phyloP scores from a whole-genome alignment of 108 stramenopile species.

The Phaeodactylum tricornutum region DNA sequence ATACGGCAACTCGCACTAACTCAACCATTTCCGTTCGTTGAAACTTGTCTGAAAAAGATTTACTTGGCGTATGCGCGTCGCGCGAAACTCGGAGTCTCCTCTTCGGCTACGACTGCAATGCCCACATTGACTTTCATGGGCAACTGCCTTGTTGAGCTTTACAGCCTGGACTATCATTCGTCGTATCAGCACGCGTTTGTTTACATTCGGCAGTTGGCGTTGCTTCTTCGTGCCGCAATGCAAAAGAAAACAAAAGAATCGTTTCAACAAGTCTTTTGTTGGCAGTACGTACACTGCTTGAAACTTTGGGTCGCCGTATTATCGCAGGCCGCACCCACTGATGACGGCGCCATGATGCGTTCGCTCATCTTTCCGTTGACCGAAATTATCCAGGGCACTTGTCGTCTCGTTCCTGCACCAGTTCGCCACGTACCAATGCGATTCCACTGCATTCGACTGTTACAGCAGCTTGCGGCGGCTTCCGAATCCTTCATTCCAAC shows the following conservation, averaged over 20 bases:
- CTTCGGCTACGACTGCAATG: constrained; percentile 50
- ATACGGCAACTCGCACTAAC: constrained; percentile 90
- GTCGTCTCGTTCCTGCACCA: constrained; percentile 57
- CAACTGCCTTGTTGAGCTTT: constrained; percentile 92
- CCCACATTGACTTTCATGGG: constrained; percentile 89
- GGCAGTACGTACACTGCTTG: constrained; percentile 94
- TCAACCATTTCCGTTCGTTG: constrained; percentile 89
- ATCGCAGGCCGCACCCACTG: constrained; percentile 14
- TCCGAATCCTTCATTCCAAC: constrained; percentile 86
- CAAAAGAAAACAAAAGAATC: constrained; percentile 85
- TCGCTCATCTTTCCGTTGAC: constrained; percentile 81
- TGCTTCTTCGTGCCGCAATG: constrained; percentile 88
- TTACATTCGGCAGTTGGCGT: constrained; percentile 94
- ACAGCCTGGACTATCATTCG: constrained; percentile 83
- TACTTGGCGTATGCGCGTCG: constrained; percentile 90
- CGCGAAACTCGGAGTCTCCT: constrained; percentile 72
- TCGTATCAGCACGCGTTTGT: constrained; percentile 98
- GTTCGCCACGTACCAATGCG: constrained; percentile 78
- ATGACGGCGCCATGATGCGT: constrained; percentile 38
- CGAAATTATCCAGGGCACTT: constrained; percentile 82
- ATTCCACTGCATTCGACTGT: constrained; percentile 82
- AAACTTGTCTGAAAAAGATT: constrained; percentile 80
- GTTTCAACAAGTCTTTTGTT: constrained; percentile 73
- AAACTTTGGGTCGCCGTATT: constrained; percentile 92
- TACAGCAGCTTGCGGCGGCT: constrained; percentile 88